phyloP scores from a whole-genome alignment of 1,284 basidiomycete genomes.

The Lentinula novae-zelandiae region DNA sequence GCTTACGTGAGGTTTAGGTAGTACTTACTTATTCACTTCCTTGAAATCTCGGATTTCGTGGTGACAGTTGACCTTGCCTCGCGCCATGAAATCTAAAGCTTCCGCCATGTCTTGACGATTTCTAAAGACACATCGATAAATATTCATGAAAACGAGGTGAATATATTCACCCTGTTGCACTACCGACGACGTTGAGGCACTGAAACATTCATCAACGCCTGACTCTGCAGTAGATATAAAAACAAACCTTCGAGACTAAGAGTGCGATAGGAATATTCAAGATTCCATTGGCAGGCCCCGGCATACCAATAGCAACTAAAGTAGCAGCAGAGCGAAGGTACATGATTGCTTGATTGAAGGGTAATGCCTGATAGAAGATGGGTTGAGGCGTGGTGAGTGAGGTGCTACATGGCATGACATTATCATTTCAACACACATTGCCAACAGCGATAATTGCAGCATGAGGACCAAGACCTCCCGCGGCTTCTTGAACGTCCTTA shows the following conservation, averaged over 20 bases:
- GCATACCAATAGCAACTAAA: conserved; percentile 62
- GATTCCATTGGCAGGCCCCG: conserved; percentile 31
- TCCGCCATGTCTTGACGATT: conserved; percentile 63
- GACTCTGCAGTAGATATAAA: background rate
- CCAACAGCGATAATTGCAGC: conserved; percentile 57
- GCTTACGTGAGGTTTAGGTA: background rate
- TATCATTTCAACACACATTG: conserved; percentile 26
- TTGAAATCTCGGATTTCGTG: conserved; percentile 44
- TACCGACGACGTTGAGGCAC: conserved; percentile 55
- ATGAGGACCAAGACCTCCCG: conserved; percentile 64
- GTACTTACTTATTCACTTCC: conserved; percentile 44
- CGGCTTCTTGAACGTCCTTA: conserved; percentile 48
- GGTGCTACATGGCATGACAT: background rate
- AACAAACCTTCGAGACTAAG: conserved; percentile 48
- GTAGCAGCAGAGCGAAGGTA: conserved; percentile 57
- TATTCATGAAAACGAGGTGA: background rate
- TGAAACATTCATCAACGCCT: conserved; percentile 17
- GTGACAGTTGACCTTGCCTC: conserved; percentile 58
- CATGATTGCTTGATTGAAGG: conserved; percentile 62
- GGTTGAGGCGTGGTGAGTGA: background rate
- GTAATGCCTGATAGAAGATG: conserved; percentile 32
- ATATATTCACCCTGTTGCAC: conserved; percentile 49
- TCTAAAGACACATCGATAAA: conserved; percentile 23
- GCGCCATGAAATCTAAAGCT: conserved; percentile 59
- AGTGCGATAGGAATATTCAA: conserved; percentile 51